Conservation (phyloP, 441 rosid genomes). For the Pelargonium cotyledonis region DNA sequence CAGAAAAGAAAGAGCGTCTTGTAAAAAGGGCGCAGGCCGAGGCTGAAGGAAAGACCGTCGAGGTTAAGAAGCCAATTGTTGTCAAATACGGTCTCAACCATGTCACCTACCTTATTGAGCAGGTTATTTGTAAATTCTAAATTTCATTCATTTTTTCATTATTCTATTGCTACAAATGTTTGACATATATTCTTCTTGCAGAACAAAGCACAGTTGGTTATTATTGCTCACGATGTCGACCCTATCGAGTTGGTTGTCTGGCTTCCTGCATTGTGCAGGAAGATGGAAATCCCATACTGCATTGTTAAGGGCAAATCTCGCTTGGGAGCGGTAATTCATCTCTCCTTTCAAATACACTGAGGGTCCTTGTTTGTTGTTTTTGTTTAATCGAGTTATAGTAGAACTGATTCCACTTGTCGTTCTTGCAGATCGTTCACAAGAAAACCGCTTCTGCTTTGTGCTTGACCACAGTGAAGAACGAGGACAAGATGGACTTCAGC, state of each 20-base stretch:
- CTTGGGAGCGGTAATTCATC: conserved; percentile 56
- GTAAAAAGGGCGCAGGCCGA: conserved; percentile 24
- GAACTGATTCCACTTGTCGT: background rate
- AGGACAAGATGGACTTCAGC: conserved; percentile 79
- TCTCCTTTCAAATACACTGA: background rate
- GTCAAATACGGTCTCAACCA: conserved; percentile 29
- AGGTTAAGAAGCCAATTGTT: conserved; percentile 26
- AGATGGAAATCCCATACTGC: conserved; percentile 92
- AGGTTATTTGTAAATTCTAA: conserved; percentile 11
- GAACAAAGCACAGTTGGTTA: conserved; percentile 87
- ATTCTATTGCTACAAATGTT: background rate
- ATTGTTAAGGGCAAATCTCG: conserved; percentile 92
- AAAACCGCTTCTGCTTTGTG: conserved; percentile 79
- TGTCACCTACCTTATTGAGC: conserved; percentile 26
- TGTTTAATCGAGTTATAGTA: background rate
- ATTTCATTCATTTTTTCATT: background rate
- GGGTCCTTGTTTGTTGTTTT: background rate
- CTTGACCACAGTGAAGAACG: conserved; percentile 67
- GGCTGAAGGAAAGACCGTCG: conserved; percentile 23
- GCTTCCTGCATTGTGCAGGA: conserved; percentile 88
- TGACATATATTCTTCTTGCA: conserved; percentile 21
- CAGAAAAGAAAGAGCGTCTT: conserved; percentile 28
- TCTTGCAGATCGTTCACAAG: conserved; percentile 71
- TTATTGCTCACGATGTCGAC: conserved; percentile 90
- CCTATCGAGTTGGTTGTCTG: conserved; percentile 91